Percentiles rank a stretch among this genome's conserved stretches.
Evolutionary conservation across 345 rosid species (phyloP).

Genomic region (Microthlaspi erraticum): DNA sequence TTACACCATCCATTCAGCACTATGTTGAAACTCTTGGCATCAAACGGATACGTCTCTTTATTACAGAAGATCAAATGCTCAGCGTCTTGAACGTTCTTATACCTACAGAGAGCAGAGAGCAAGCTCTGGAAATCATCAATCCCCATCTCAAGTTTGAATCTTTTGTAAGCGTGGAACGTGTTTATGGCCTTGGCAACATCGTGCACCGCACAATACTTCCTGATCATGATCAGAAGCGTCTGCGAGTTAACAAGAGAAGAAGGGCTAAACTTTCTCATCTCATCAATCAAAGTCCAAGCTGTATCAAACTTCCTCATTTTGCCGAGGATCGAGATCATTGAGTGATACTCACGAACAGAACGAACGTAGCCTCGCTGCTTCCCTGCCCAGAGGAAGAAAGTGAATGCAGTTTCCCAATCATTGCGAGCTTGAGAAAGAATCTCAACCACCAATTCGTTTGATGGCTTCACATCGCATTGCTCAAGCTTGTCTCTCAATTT

Average conservation of each 20-base stretch:
- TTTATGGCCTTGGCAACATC: conserved; percentile 85
- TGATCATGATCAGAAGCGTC: conserved; percentile 85
- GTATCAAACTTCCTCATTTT: conserved; percentile 93
- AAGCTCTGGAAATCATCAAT: conserved; percentile 88
- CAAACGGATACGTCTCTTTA: conserved; percentile 63
- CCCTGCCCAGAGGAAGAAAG: conserved; percentile 86
- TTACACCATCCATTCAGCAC: conserved; percentile 92
- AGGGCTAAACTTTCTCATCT: conserved; percentile 65
- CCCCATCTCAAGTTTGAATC: conserved; percentile 62
- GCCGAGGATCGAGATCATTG: conserved; percentile 83
- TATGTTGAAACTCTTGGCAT: conserved; percentile 82
- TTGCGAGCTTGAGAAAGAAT: conserved; percentile 73
- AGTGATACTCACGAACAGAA: conserved; percentile 66
- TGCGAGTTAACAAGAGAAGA: conserved; percentile 74
- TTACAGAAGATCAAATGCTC: conserved; percentile 89
- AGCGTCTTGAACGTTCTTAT: conserved; percentile 91
- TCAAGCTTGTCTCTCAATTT: conserved; percentile 62
- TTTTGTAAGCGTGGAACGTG: conserved; percentile 74
- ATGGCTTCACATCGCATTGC: conserved; percentile 55
- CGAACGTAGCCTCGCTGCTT: conserved; percentile 65
- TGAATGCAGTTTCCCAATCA: conserved; percentile 89
- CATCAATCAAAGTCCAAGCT: conserved; percentile 86
- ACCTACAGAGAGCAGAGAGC: conserved; percentile 89
- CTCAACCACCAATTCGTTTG: conserved; percentile 69
- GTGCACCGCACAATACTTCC: conserved; percentile 81